phyloP scores from a whole-genome alignment of 2,329 filamentous ascomycete genomes.

The Beauveria asiatica region DNA sequence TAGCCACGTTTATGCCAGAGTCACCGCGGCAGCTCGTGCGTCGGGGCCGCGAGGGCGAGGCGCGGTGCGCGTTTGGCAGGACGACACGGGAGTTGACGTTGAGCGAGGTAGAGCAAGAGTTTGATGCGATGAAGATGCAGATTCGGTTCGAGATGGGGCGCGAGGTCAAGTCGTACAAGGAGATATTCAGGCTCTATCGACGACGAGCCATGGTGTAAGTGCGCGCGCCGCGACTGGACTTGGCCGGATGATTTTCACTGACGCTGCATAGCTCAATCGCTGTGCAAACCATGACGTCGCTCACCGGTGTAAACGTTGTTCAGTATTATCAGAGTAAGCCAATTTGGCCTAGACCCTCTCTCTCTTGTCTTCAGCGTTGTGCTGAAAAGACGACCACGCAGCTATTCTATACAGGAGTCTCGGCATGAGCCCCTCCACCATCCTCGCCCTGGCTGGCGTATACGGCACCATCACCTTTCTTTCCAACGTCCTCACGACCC shows the following conservation, averaged over 20 bases:
- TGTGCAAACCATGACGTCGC: slow-evolving; percentile 48
- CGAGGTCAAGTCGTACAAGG: slow-evolving; percentile 41
- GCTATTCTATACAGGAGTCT: slow-evolving; percentile 45
- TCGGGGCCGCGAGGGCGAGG: slow-evolving; percentile 38
- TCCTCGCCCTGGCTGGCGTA: slow-evolving; percentile 44
- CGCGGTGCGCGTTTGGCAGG: slow-evolving; percentile 36
- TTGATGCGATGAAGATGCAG: slow-evolving; percentile 43
- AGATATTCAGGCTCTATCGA: slow-evolving; percentile 43
- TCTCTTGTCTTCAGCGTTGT: neutral
- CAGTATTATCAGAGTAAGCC: slow-evolving; percentile 32
- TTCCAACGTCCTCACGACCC: slow-evolving; percentile 41
- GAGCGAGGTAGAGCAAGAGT: slow-evolving; percentile 40
- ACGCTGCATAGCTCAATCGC: slow-evolving; percentile 32
- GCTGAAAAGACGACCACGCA: neutral
- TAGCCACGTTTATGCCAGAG: slow-evolving; percentile 10
- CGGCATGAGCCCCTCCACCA: slow-evolving; percentile 39
- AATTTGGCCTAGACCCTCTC: too few relatives aligned
- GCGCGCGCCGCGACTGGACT: neutral
- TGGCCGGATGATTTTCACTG: neutral
- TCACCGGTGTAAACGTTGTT: slow-evolving; percentile 51
- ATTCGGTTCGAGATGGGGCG: slow-evolving; percentile 50
- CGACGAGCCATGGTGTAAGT: slow-evolving; percentile 40
- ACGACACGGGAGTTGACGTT: slow-evolving; percentile 38
- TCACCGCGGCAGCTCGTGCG: slow-evolving; percentile 35
- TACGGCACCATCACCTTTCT: slow-evolving; percentile 46